Evolutionary conservation across 2,329 filamentous ascomycete genomes (phyloP).

Genomic region (Acarospora socialis): DNA sequence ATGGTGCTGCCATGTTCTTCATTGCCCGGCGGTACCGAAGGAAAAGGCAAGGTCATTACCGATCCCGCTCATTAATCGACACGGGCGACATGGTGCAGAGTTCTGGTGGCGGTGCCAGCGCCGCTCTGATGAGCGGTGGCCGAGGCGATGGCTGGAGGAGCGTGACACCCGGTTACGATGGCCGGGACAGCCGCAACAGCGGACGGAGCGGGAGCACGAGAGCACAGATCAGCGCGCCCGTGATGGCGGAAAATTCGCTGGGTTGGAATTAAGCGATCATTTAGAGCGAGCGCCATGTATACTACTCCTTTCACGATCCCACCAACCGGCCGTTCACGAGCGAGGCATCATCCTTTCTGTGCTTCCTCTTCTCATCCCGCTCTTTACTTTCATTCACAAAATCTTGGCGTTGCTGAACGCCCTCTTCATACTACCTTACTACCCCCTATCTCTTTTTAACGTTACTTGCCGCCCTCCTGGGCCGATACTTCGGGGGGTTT

Average conservation of each 20-base stretch:
- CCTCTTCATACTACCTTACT: no score
- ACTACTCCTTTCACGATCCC: conserved; percentile 5
- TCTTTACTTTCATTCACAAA: no score
- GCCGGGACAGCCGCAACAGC: conserved; percentile 45
- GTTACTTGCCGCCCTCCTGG: no score
- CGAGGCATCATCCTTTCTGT: no score
- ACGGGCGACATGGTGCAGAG: conserved; percentile 36
- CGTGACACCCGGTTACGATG: conserved; percentile 19
- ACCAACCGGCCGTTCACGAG: conserved; percentile 6
- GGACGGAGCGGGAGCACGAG: conserved; percentile 51
- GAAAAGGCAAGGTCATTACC: conserved; percentile 63
- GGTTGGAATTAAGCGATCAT: conserved; percentile 78
- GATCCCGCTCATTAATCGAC: conserved; percentile 56
- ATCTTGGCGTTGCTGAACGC: no score
- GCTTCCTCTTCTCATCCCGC: no score
- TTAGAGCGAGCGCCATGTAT: conserved; percentile 8
- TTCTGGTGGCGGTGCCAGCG: conserved; percentile 21
- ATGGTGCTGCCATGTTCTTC: conserved; percentile 88
- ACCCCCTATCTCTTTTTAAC: no score
- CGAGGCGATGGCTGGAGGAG: conserved; percentile 35
- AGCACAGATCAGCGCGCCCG: conserved; percentile 71
- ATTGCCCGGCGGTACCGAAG: conserved; percentile 82
- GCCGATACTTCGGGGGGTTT: no score
- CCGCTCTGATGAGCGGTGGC: conserved; percentile 56
- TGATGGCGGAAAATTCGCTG: conserved; percentile 86